Base-by-base conservation (phyloP, 192 early-diverging fungal species). In the Thoreauomyces humboldtii region DNA sequence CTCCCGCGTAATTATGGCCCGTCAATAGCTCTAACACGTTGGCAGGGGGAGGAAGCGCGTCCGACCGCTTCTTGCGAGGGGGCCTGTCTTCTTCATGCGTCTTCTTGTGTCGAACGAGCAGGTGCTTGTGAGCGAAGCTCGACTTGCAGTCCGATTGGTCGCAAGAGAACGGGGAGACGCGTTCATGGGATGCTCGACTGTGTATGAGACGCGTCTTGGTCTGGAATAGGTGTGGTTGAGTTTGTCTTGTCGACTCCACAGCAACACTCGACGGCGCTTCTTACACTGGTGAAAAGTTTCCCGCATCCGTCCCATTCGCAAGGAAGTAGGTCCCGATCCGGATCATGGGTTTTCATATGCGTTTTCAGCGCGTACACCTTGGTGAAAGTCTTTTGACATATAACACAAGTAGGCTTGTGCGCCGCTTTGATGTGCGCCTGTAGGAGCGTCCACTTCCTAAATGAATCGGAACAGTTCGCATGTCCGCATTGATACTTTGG, bases 271-370 rank as follows among this genome's bases (percentile, higher is more conserved):
- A 58, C 29, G 24, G 17, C 21, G 2, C 21, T 31, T 31, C 64
- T 58, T 28, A 59, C 55, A 19, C 33, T 66, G 7, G 64, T 29
- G 25, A 66, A 66, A 11, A n/a, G 17, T 43, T 66, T 59, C 15
- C 29, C 64, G 19, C 64, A 66, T 9, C 64, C 64, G 5, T 56
- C 54, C 64, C 64, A 66, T 21, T 46, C 53, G 43, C 64, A 66
- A 41, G 54, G 36, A 21, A 34, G 34, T 19, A 44, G n/a, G 17
- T 61, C 41, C 36, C 54, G n/a, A 17, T 66, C 54, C 27, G 9
- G 54, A 12, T 56, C 64, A 46, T 66, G 64, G 21, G 2, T 29
- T 44, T 58, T 59, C 54, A 66, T 29, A 45, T 66, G 64, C n/a
- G 56, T 44, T 33, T 45, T 56, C 54, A 66, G 45, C 15, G 52